Conservation (phyloP, 352 stramenopile species). For the Globisporangium takayamanum region DNA sequence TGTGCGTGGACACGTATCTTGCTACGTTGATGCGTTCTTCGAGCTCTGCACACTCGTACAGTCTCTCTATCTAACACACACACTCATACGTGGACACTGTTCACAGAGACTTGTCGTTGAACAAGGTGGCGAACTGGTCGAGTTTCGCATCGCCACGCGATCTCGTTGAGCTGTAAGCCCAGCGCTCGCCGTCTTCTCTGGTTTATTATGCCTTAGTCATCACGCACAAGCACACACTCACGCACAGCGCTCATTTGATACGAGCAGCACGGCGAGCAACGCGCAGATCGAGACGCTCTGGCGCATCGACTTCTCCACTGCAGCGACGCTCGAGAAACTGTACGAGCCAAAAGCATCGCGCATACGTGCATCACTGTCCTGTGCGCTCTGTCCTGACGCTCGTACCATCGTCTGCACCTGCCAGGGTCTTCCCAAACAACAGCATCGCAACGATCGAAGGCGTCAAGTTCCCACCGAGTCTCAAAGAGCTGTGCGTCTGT, state of each 20-base stretch:
- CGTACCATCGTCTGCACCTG: neutral
- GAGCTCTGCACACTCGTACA: too few species aligned
- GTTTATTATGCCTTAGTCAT: neutral
- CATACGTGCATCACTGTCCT: neutral
- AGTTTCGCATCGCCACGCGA: neutral
- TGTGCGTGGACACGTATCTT: constrained; percentile 4
- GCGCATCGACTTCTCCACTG: constrained; percentile 7
- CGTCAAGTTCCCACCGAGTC: constrained; percentile 8
- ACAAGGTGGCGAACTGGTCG: constrained; percentile 9
- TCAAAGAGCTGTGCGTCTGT: constrained; percentile 5
- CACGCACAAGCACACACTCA: neutral
- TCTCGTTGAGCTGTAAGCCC: constrained; percentile 2
- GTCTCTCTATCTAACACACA: neutral
- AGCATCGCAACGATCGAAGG: constrained; percentile 12
- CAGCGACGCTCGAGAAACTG: constrained; percentile 1
- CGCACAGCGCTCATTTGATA: too few species aligned
- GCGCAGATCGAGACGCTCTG: constrained; percentile 2
- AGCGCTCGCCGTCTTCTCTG: neutral
- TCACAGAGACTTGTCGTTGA: constrained; percentile 10
- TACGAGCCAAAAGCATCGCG: neutral
- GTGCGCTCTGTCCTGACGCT: neutral
- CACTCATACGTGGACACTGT: neutral
- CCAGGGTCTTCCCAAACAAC: constrained; percentile 11
- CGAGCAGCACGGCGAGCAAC: constrained; percentile 5
- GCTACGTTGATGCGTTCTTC: neutral